phyloP scores from a whole-genome alignment of 2,329 filamentous ascomycete species.

The Colletotrichum ledebouriae region DNA sequence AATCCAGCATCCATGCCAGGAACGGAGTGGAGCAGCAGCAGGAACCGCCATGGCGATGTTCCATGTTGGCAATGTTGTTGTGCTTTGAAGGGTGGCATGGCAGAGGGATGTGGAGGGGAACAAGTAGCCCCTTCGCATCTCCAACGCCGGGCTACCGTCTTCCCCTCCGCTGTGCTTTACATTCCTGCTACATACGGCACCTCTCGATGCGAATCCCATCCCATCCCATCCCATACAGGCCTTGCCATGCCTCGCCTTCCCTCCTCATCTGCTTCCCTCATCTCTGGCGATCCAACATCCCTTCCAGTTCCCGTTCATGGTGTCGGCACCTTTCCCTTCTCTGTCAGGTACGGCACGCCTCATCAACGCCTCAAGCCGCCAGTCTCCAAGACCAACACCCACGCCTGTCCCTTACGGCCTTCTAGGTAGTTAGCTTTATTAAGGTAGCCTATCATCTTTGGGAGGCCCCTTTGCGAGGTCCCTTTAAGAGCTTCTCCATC shows the following conservation, averaged over 20 bases:
- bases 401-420: slow-evolving; percentile 21
- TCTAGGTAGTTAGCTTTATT: slow-evolving; percentile 15
- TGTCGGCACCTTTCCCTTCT: slow-evolving; percentile 36
- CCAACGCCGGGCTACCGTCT: no score
- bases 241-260: slow-evolving; percentile 31
- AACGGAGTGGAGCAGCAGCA: background rate
- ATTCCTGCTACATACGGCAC: no score
- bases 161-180: no score
- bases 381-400: slow-evolving; percentile 10
- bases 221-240: background rate
- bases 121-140: no score
- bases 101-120: no score
- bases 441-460: slow-evolving; percentile 31
- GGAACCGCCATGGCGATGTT: no score
- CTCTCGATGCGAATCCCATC: background rate
- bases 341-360: slow-evolving; percentile 39
- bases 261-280: slow-evolving; percentile 25
- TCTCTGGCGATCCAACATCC: slow-evolving; percentile 33
- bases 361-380: slow-evolving; percentile 34
- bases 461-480: slow-evolving; percentile 27
- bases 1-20: background rate
- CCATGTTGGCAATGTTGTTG: no score
- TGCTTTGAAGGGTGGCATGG: no score
- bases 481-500: slow-evolving; percentile 14
- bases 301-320: slow-evolving; percentile 36